Percentiles rank a stretch among this genome's conserved stretches.
Evolutionary conservation across 2,329 filamentous ascomycete species (phyloP).

Genomic region (Hirsutella minnesotensis): DNA sequence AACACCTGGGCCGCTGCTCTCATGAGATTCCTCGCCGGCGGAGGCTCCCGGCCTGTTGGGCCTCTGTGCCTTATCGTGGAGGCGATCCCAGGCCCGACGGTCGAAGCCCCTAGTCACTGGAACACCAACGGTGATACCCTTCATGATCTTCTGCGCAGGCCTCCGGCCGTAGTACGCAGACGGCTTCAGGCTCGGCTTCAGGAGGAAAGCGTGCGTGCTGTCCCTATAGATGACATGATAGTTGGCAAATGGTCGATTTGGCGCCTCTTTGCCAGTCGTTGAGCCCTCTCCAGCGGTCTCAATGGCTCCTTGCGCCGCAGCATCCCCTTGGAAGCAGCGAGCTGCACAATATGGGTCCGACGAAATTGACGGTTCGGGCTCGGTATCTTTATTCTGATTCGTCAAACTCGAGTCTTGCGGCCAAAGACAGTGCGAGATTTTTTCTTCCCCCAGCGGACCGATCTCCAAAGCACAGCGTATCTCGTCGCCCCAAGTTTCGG

Average conservation of each 20-base stretch:
- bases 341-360: conserved; percentile 47
- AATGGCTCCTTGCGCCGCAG: conserved; percentile 40
- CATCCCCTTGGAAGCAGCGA: conserved; percentile 47
- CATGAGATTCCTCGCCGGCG: conserved; percentile 15
- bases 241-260: conserved; percentile 50
- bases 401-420: conserved; percentile 36
- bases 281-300: conserved; percentile 18
- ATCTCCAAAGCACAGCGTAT: conserved; percentile 82
- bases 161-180: conserved; percentile 75
- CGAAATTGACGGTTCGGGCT: conserved; percentile 30
- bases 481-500: conserved; percentile 86
- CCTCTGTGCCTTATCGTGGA: conserved; percentile 41
- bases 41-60: conserved; percentile 16
- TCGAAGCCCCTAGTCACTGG: conserved; percentile 87
- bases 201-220: conserved; percentile 62
- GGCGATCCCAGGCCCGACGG: conserved; percentile 59
- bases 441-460: conserved; percentile 80
- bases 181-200: conserved; percentile 76
- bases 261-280: conserved; percentile 27
- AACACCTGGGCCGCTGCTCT: conserved; percentile 14
- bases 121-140: conserved; percentile 70
- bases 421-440: conserved; percentile 78
- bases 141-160: conserved; percentile 75
- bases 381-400: conserved; percentile 6
- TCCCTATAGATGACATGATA: conserved; percentile 85